Conservation (phyloP, 2,329 filamentous ascomycete genomes). For the Huntiella moniliformis region DNA sequence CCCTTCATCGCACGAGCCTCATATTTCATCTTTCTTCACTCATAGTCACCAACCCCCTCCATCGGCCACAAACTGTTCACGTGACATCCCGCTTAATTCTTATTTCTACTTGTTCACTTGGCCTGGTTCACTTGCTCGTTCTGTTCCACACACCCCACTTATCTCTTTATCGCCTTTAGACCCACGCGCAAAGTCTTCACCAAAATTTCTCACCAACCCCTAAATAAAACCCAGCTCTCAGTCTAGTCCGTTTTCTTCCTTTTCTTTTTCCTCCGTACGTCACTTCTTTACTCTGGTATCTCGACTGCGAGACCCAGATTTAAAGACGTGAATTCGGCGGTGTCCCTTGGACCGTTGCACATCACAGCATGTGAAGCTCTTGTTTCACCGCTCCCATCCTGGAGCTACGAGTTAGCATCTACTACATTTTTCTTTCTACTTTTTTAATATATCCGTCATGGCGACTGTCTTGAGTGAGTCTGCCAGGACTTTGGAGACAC, state of each 20-base stretch:
- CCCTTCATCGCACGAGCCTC: no score
- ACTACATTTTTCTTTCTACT: background rate
- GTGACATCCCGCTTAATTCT: background rate
- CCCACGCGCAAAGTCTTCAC: slow-evolving; percentile 11
- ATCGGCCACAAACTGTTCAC: background rate
- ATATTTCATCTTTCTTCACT: no score
- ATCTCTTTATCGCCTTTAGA: background rate
- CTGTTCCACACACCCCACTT: slow-evolving; percentile 4
- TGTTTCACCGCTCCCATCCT: slow-evolving; percentile 6
- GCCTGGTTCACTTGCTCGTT: no score
- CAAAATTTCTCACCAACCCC: background rate
- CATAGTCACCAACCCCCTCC: no score
- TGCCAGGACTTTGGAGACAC: slow-evolving; percentile 4
- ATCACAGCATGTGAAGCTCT: slow-evolving; percentile 11
- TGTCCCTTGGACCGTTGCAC: slow-evolving; percentile 1
- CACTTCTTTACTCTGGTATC: background rate
- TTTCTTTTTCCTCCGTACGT: slow-evolving; percentile 1
- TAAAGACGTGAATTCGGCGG: no score
- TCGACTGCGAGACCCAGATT: no score
- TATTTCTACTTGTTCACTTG: background rate
- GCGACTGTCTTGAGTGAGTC: background rate
- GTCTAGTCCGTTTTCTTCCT: background rate
- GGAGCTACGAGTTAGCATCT: slow-evolving; percentile 9
- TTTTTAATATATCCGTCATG: background rate
- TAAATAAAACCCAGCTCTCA: background rate